Evolutionary conservation across 768 basidiomycete genomes (phyloP).

Genomic region (Sporobolomyces roseus): DNA sequence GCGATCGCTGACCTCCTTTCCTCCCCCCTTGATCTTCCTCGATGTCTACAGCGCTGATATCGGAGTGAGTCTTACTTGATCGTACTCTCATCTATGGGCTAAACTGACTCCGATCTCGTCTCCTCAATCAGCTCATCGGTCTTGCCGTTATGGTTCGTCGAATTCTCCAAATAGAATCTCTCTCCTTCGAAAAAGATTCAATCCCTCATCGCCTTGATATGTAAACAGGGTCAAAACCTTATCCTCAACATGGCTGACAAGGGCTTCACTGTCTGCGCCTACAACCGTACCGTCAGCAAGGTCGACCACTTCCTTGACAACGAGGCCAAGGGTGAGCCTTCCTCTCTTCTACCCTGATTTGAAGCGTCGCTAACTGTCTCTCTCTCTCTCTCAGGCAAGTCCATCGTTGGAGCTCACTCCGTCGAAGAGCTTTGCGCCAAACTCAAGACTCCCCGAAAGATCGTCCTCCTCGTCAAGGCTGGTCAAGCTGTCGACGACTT

Average conservation of each 20-base stretch:
- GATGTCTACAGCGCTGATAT: conserved; percentile 41
- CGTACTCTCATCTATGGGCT: background rate
- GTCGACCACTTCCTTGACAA: conserved; percentile 92
- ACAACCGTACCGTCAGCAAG: conserved; percentile 94
- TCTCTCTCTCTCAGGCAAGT: conserved; percentile 72
- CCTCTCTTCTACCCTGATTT: background rate
- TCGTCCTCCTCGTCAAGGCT: conserved; percentile 97
- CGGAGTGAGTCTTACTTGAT: conserved; percentile 33
- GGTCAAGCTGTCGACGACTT: conserved; percentile 93
- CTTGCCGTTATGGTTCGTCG: conserved; percentile 42
- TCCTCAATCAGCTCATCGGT: conserved; percentile 42
- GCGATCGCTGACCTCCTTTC: conserved; percentile 11
- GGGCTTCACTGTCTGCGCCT: conserved; percentile 93
- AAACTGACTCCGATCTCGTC: background rate
- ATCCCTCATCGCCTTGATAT: background rate
- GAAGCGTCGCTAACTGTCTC: too few species aligned
- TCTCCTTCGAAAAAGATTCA: background rate
- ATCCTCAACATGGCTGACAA: conserved; percentile 74
- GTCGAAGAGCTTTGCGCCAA: conserved; percentile 84
- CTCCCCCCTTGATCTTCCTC: background rate
- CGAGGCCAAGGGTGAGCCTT: conserved; percentile 83
- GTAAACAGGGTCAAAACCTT: conserved; percentile 44
- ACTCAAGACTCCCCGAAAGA: conserved; percentile 92
- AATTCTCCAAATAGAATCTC: background rate
- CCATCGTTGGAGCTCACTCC: conserved; percentile 89